These are phyloP conservation scores for Endogone sp. DNA, from an alignment of 192 early-diverging fungal genomes.

Conservation along the genomic window DNA sequence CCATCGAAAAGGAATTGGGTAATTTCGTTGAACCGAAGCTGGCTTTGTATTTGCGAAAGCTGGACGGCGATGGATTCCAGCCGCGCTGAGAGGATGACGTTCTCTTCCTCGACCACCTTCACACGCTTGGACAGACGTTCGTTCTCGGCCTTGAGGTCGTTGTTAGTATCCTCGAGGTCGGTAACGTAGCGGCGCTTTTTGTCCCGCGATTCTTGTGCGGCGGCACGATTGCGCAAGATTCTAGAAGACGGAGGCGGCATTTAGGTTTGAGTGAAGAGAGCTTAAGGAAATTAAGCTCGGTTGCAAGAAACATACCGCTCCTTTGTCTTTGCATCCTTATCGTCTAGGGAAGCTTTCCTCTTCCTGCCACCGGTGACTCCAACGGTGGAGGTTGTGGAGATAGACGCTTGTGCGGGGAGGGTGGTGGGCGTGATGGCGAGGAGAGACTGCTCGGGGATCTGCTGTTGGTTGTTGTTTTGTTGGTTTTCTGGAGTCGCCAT, in stretches of 20 bases:
- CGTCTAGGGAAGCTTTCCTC: not conserved
- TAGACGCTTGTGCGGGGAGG: too few species aligned
- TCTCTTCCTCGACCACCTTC: conserved; percentile 50
- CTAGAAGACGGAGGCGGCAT: too few species aligned
- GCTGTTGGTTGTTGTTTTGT: not conserved
- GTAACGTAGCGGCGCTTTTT: conserved; percentile 66
- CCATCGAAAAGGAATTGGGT: conserved; percentile 34
- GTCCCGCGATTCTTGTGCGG: conserved; percentile 75
- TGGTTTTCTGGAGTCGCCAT: not conserved
- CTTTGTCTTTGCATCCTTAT: not conserved
- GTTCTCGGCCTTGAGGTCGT: conserved; percentile 47
- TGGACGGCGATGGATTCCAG: conserved; percentile 24
- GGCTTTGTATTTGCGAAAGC: conserved; percentile 32
- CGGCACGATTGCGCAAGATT: conserved; percentile 65
- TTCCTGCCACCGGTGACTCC: not conserved
- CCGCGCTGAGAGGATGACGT: conserved; percentile 24
- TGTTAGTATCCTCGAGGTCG: conserved; percentile 50
- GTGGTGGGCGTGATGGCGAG: not conserved
- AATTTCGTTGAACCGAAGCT: conserved; percentile 29
- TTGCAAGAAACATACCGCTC: not conserved
- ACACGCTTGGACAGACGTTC: conserved; percentile 38
- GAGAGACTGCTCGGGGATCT: too few species aligned
- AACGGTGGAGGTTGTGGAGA: not conserved
- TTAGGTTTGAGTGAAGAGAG: not conserved
- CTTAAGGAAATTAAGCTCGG: not conserved